phyloP scores from a whole-genome alignment of 495 filamentous ascomycete species.

The Hypoxylon intermedium region DNA sequence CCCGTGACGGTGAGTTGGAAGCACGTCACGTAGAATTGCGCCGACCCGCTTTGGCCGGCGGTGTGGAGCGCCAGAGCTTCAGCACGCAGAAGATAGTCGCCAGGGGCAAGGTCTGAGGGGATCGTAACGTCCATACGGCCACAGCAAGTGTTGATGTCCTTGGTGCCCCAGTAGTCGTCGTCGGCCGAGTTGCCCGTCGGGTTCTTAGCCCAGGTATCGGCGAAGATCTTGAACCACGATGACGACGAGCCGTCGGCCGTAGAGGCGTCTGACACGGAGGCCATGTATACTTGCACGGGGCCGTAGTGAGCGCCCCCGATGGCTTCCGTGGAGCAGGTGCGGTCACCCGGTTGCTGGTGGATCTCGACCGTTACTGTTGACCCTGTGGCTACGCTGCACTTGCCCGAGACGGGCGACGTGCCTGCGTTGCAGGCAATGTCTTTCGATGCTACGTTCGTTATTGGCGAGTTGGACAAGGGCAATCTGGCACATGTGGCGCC shows the following conservation, averaged over 20 bases:
- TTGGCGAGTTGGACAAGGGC: constrained; percentile 54
- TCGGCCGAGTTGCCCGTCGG: constrained; percentile 44
- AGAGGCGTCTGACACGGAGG: constrained; percentile 58
- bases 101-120: constrained; percentile 54
- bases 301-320: constrained; percentile 59
- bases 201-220: constrained; percentile 55
- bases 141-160: constrained; percentile 62
- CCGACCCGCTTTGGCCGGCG: constrained; percentile 47
- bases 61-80: constrained; percentile 61
- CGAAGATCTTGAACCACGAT: constrained; percentile 61
- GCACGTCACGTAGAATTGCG: constrained; percentile 61
- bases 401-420: constrained; percentile 42
- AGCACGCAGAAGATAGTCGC: constrained; percentile 62
- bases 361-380: constrained; percentile 59
- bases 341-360: constrained; percentile 57
- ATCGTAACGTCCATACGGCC: constrained; percentile 57
- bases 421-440: constrained; percentile 53
- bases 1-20: constrained; percentile 53
- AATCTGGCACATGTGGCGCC: constrained; percentile 51
- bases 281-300: constrained; percentile 61
- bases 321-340: constrained; percentile 52
- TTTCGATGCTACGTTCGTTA: constrained; percentile 49
- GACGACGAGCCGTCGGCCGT: constrained; percentile 51
- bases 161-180: constrained; percentile 59
- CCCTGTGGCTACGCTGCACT: constrained; percentile 58